A percentile compares a stretch with the other conserved stretches of the same genome.
These are phyloP conservation scores for Solanum rostratum DNA, from an alignment of 257 asterid genomes.

Conservation along the genomic window DNA sequence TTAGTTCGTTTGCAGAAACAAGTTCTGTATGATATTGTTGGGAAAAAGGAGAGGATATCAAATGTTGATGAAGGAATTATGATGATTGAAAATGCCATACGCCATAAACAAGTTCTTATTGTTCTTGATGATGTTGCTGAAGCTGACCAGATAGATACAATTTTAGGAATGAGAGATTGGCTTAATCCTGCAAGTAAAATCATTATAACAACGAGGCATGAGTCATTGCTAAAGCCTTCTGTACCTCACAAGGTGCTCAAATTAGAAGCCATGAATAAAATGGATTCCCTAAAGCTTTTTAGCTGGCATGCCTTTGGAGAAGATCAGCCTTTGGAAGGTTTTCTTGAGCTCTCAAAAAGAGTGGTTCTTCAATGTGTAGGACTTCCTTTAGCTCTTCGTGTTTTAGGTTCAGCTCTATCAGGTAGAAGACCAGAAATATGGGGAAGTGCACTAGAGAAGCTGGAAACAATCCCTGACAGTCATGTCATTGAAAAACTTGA, in stretches of 20 bases:
- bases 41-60: background rate
- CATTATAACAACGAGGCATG: constrained; percentile 4
- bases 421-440: constrained; percentile 1
- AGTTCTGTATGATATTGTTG: constrained; percentile 4
- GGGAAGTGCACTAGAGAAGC: background rate
- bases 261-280: background rate
- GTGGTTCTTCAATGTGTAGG: background rate
- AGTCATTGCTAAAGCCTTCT: background rate
- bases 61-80: constrained; percentile 8
- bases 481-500: background rate
- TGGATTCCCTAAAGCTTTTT: background rate
- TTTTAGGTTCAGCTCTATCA: background rate
- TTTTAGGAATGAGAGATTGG: constrained; percentile 4
- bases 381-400: background rate
- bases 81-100: constrained; percentile 1
- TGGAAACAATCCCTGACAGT: constrained; percentile 3
- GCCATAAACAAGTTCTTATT: constrained; percentile 1
- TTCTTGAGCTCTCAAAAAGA: background rate
- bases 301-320: background rate
- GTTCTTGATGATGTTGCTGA: constrained; percentile 16
- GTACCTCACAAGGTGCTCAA: background rate
- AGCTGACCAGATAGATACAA: constrained; percentile 2
- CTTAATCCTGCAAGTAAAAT: constrained; percentile 6
- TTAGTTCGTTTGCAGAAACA: constrained; percentile 7
- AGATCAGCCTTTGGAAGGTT: background rate